Conservation (phyloP, 805 yeast genomes). For the Torulaspora maleeae region DNA sequence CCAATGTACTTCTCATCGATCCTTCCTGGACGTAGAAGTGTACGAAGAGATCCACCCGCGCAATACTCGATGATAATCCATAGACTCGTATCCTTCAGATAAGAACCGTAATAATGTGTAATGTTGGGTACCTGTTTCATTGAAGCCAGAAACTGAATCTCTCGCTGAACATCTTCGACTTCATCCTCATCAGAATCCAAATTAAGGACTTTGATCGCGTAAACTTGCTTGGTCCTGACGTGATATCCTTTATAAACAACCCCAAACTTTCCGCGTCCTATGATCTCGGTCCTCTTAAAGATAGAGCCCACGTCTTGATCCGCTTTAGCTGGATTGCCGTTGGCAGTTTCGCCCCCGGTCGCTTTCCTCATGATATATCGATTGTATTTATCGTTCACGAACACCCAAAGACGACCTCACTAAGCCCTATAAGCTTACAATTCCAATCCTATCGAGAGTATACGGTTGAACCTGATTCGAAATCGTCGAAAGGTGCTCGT, state of each 20-base stretch:
- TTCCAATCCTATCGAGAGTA: not conserved
- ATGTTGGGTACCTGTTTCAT: conserved; percentile 85
- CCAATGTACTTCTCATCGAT: conserved; percentile 81
- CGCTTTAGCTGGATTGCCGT: not conserved
- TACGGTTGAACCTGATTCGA: not conserved
- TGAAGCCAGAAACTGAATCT: conserved; percentile 79
- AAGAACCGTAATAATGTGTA: conserved; percentile 87
- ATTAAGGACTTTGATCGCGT: conserved; percentile 89
- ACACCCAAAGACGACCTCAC: not conserved
- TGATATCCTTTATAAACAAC: conserved; percentile 86
- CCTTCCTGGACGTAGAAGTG: conserved; percentile 78
- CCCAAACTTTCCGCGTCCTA: conserved; percentile 96
- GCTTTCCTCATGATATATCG: conserved; percentile 7
- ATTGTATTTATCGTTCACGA: not conserved
- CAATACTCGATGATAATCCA: conserved; percentile 99
- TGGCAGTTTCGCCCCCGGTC: conserved; percentile 1
- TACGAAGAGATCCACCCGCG: conserved; percentile 92
- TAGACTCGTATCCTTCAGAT: conserved; percentile 78
- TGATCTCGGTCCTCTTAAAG: conserved; percentile 79
- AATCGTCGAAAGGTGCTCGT: not conserved
- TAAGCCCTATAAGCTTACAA: not conserved
- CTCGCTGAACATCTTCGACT: conserved; percentile 89
- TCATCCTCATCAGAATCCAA: conserved; percentile 92
- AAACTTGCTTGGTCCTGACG: conserved; percentile 64
- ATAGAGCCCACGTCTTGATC: conserved; percentile 35